Base-by-base conservation (phyloP, 495 filamentous ascomycete species). In the Saxophila tyrrhenica region DNA sequence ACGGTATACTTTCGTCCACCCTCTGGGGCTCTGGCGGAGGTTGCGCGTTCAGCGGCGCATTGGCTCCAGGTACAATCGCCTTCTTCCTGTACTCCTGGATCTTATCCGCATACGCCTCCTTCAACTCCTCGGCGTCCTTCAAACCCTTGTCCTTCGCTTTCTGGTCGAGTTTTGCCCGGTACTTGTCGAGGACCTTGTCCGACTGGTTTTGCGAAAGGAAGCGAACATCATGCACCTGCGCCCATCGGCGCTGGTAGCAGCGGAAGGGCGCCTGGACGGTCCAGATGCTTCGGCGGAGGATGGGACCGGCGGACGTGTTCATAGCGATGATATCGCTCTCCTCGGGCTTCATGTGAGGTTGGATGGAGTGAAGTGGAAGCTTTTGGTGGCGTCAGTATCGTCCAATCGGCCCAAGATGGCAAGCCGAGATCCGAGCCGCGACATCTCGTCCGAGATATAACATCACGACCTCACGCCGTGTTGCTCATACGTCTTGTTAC, bases 171-270 rank as follows among this genome's bases (percentile, higher is more conserved):
- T 95, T 94, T 56, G 82, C 75, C 58, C 79, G 78, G 73, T 97
- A 97, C 67, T 86, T 94, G 56, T 94, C 89, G 39, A 83, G 62
- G 19, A 95, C 72, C 59, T 72, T 76, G 29, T 81, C 80, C 43
- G 78, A 67, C 62, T 69, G 74, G 52, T 84, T 81, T 10, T 82
- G 82, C 21, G 84, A 85, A 19, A 95, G 74, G 74, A 92, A 94
- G 42, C 90, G 88, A 43, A 94, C 82, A 70, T 95, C 88, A 69
- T 91, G 86, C 10, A 95, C 89, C 58, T 85, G 87, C 9, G 92
- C 94, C 85, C 87, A 90, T 60, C 94, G 80, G 50, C 85, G 77
- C 64, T 97, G 92, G 39, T 56, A 55, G 44, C 42, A 50, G 29
- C 59, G 50, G 45, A 57, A 50, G 39, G 60, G 62, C 11, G 68